A percentile compares a stretch with the other conserved stretches of the same genome.
Evolutionary conservation across 1,284 basidiomycete genomes (phyloP).

Genomic region (Golubevia sp.): DNA sequence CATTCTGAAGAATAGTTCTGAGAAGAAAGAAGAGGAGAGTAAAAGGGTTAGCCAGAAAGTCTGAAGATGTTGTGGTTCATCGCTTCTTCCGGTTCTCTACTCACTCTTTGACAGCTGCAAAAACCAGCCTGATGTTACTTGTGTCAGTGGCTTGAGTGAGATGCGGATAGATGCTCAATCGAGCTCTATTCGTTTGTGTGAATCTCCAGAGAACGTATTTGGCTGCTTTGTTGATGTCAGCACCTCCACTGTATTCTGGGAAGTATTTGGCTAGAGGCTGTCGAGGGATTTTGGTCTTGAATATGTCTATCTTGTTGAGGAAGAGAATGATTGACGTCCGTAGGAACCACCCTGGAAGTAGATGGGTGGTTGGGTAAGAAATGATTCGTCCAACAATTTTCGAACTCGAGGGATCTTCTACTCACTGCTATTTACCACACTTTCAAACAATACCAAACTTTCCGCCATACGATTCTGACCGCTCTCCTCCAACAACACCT

Average conservation of each 20-base stretch:
- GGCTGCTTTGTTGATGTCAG: constrained; percentile 95
- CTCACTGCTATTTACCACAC: constrained; percentile 76
- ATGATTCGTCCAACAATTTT: too few relatives aligned
- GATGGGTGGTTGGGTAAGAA: too few relatives aligned
- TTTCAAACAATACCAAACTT: constrained; percentile 88
- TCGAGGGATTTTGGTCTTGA: constrained; percentile 82
- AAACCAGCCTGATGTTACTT: constrained; percentile 79
- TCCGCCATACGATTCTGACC: constrained; percentile 88
- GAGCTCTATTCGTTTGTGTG: constrained; percentile 88
- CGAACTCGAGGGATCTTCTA: background rate
- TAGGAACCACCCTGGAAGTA: constrained; percentile 84
- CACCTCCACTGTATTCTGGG: constrained; percentile 85
- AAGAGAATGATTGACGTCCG: constrained; percentile 81
- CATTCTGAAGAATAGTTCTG: constrained; percentile 31
- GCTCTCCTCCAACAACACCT: constrained; percentile 48
- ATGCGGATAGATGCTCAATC: constrained; percentile 87
- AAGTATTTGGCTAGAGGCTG: constrained; percentile 84
- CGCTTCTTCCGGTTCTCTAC: background rate
- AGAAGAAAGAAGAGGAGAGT: background rate
- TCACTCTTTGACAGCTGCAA: constrained; percentile 89
- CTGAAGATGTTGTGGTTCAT: background rate
- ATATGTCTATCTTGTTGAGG: constrained; percentile 93
- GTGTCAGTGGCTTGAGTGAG: constrained; percentile 70
- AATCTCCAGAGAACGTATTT: constrained; percentile 98
- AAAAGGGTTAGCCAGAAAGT: background rate